phyloP scores from a whole-genome alignment of 331 rosid genomes.

The Spiraea crenata region DNA sequence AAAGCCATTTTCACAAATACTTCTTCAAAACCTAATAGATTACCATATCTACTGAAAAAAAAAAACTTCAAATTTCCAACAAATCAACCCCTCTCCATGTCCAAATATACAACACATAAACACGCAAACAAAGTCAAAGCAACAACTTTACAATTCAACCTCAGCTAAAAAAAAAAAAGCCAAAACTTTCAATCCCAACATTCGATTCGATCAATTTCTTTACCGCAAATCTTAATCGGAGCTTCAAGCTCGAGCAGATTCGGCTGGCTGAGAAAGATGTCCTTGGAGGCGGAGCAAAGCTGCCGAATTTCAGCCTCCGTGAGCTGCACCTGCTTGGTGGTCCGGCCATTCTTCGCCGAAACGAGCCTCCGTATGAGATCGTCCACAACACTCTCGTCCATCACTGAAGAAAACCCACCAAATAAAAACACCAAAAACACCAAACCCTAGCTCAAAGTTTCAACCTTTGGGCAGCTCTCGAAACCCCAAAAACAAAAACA shows the following conservation, averaged over 20 bases:
- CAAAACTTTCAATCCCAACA: not conserved
- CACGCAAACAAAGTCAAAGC: slow-evolving; percentile 7
- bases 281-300: slow-evolving; percentile 53
- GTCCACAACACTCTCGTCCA: slow-evolving; percentile 58
- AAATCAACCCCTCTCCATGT: not conserved
- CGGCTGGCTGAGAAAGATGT: slow-evolving; percentile 75
- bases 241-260: slow-evolving; percentile 88
- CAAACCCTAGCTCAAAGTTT: slow-evolving; percentile 6
- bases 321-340: slow-evolving; percentile 65
- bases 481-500: too few relatives aligned
- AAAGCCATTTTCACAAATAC: not conserved
- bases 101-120: not conserved
- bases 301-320: slow-evolving; percentile 68
- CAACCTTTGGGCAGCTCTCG: not conserved
- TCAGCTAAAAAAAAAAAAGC: not conserved
- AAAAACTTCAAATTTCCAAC: not conserved
- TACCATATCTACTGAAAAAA: not conserved
- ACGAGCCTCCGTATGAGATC: slow-evolving; percentile 62
- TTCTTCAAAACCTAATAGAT: not conserved
- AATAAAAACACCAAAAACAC: not conserved
- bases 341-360: slow-evolving; percentile 67
- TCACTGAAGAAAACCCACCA: slow-evolving; percentile 8
- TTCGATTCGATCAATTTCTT: not conserved
- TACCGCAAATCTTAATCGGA: slow-evolving; percentile 82
- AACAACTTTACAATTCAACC: not conserved